A percentile compares a stretch with the other conserved stretches of the same genome.
phyloP scores from a whole-genome alignment of 305 asterid genomes.

The Solanum chacoense region DNA sequence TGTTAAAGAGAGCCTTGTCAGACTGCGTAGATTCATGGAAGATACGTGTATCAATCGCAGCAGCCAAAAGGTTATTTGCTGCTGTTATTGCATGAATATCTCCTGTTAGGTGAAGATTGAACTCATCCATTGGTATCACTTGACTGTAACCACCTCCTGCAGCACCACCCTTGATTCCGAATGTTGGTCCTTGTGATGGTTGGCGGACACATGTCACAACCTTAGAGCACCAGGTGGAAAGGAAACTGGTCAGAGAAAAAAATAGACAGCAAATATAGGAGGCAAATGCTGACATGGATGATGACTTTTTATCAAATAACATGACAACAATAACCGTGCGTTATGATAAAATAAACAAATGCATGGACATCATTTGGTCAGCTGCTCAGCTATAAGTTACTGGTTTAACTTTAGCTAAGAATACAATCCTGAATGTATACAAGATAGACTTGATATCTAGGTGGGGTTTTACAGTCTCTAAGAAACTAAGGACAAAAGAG shows the following conservation, averaged over 20 bases:
- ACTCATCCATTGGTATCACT: slow-evolving; percentile 99
- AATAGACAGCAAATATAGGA: background rate
- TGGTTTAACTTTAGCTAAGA: background rate
- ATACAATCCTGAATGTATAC: background rate
- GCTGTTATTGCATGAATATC: slow-evolving; percentile 98
- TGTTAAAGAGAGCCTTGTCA: slow-evolving; percentile 86
- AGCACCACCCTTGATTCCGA: slow-evolving; percentile 98
- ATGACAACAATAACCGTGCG: background rate
- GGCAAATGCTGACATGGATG: background rate
- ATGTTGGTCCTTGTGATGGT: slow-evolving; percentile 98
- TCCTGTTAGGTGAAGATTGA: slow-evolving; percentile 93
- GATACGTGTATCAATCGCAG: slow-evolving; percentile 88
- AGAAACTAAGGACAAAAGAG: background rate
- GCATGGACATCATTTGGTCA: background rate
- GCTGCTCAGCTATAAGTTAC: background rate
- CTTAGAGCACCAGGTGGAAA: slow-evolving; percentile 28
- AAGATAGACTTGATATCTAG: background rate
- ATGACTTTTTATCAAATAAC: background rate
- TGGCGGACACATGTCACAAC: slow-evolving; percentile 90
- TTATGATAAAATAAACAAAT: background rate
- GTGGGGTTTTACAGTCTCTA: background rate
- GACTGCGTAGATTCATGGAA: slow-evolving; percentile 88
- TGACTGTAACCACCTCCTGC: slow-evolving; percentile 99
- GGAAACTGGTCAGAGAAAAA: background rate
- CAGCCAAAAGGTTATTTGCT: slow-evolving; percentile 93